Percentiles rank a stretch among this genome's conserved stretches.
phyloP scores from a whole-genome alignment of 2,329 filamentous ascomycete species.

The Tympanopsis confertula region DNA sequence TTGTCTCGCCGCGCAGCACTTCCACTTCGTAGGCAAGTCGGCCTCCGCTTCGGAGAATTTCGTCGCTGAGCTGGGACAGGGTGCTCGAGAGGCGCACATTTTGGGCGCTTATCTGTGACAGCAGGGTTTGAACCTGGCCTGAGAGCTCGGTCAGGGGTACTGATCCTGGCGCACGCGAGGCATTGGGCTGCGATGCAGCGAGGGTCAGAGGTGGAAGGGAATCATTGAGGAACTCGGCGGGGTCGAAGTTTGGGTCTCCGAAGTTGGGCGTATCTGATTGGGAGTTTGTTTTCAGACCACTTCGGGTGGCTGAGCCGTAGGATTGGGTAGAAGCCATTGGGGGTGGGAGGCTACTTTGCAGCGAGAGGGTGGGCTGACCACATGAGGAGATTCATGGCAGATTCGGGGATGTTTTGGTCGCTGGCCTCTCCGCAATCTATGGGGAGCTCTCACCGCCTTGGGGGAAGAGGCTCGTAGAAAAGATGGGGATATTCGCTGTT shows the following conservation, averaged over 20 bases:
- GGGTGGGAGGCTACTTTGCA: too few relatives aligned
- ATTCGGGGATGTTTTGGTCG: too few relatives aligned
- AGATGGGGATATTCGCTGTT: too few relatives aligned
- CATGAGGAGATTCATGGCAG: too few relatives aligned
- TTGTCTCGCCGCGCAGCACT: conserved; percentile 11
- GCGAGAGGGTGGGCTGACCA: too few relatives aligned
- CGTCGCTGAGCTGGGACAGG: conserved; percentile 52
- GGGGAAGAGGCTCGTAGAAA: too few relatives aligned
- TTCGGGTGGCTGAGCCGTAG: too few relatives aligned
- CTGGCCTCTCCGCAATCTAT: too few relatives aligned
- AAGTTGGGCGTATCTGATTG: conserved; percentile 23
- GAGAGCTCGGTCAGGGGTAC: conserved; percentile 41
- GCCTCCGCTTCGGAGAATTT: conserved; percentile 51
- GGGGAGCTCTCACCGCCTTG: too few relatives aligned
- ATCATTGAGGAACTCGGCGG: conserved; percentile 50
- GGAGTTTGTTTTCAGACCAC: too few relatives aligned
- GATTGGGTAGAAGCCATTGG: too few relatives aligned
- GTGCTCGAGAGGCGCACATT: background rate
- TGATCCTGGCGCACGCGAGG: conserved; percentile 11
- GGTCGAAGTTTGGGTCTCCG: conserved; percentile 43
- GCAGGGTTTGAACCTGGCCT: conserved; percentile 45
- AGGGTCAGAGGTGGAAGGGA: conserved; percentile 35
- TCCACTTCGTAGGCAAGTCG: conserved; percentile 47
- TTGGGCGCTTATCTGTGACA: conserved; percentile 26
- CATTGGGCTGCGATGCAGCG: conserved; percentile 10